These are phyloP conservation scores for Penicillium turbatum DNA, from an alignment of 495 filamentous ascomycete species.

Conservation along the genomic window DNA sequence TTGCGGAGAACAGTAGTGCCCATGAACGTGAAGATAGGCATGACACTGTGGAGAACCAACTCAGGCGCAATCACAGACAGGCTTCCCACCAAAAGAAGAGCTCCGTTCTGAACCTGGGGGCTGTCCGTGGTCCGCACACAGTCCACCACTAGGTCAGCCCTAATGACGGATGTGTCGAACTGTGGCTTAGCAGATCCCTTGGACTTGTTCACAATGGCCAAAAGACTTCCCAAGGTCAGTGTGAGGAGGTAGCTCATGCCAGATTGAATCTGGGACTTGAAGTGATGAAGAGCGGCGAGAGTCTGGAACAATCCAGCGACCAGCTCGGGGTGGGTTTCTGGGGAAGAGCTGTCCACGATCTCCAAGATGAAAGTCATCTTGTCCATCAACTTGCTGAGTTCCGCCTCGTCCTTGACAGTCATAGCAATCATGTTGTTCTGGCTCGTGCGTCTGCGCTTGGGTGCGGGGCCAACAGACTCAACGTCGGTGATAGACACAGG, in stretches of 20 bases:
- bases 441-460: constrained; percentile 74
- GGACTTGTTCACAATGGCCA: constrained; percentile 71
- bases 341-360: constrained; percentile 71
- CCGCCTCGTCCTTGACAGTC: constrained; percentile 44
- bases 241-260: constrained; percentile 84
- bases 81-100: constrained; percentile 80
- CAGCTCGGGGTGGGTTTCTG: constrained; percentile 66
- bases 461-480: constrained; percentile 57
- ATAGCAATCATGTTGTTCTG: constrained; percentile 52
- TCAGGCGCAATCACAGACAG: constrained; percentile 82
- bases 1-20: constrained; percentile 80
- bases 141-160: constrained; percentile 83
- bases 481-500: constrained; percentile 58
- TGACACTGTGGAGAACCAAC: constrained; percentile 87
- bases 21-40: constrained; percentile 99
- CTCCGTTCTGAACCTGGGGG: constrained; percentile 86
- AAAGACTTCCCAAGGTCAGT: constrained; percentile 68
- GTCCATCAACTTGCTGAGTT: constrained; percentile 59
- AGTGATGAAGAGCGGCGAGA: constrained; percentile 78
- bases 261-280: constrained; percentile 63
- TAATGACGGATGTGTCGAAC: constrained; percentile 70
- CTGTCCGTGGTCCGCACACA: constrained; percentile 84
- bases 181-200: constrained; percentile 55
- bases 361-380: constrained; percentile 85
- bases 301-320: constrained; percentile 73